Conservation (phyloP, 495 filamentous ascomycete species). For the Neurospora sp. region DNA sequence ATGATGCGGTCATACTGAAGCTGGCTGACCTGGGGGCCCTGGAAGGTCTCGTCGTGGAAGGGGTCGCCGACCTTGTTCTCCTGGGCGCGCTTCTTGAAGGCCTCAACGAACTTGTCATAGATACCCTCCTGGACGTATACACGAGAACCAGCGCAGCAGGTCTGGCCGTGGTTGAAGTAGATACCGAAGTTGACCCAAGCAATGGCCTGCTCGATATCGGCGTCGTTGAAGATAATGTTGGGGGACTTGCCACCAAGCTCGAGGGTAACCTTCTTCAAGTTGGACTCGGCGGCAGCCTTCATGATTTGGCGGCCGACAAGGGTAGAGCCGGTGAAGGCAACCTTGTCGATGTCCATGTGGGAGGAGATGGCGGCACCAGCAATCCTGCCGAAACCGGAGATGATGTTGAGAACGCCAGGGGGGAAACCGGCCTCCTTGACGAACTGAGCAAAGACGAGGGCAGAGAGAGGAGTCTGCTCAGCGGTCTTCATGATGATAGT, state of each 20-base stretch:
- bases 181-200: constrained; percentile 98
- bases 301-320: constrained; percentile 83
- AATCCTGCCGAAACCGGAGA: constrained; percentile 83
- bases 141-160: constrained; percentile 94
- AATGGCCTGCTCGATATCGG: constrained; percentile 91
- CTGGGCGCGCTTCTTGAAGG: constrained; percentile 77
- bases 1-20: constrained; percentile 97
- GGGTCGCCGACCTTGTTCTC: constrained; percentile 89
- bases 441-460: constrained; percentile 65
- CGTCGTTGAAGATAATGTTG: constrained; percentile 95
- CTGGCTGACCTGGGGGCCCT: constrained; percentile 92
- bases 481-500: constrained; percentile 86
- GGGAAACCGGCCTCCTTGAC: constrained; percentile 96
- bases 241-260: constrained; percentile 97
- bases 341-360: constrained; percentile 98
- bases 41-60: constrained; percentile 81
- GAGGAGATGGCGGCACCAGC: constrained; percentile 86
- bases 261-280: constrained; percentile 98
- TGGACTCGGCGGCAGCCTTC: constrained; percentile 89
- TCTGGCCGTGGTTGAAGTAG: constrained; percentile 98
- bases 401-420: constrained; percentile 86
- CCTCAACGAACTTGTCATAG: constrained; percentile 85
- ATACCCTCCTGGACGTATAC: constrained; percentile 93
- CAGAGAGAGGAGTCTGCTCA: constrained; percentile 92
- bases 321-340: constrained; percentile 96